Conservation (phyloP, 2,329 filamentous ascomycete species). For the Trichophyton rubrum region DNA sequence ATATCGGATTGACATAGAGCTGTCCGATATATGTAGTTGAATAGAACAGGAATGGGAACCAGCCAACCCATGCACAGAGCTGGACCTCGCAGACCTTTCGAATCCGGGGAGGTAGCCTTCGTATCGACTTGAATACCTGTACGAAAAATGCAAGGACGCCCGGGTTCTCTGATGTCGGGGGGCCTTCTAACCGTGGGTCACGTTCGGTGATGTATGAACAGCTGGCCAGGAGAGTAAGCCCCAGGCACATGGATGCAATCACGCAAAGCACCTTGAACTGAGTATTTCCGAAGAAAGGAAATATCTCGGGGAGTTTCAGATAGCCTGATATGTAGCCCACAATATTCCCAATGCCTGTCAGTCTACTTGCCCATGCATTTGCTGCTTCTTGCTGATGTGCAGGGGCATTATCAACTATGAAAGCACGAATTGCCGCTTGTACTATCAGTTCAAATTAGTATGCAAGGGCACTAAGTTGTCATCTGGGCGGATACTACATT, state of each 20-base stretch:
- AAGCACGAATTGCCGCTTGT: constrained; percentile 80
- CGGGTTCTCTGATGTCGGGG: constrained; percentile 45
- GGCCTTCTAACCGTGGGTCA: constrained; percentile 62
- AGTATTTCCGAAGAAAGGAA: constrained; percentile 71
- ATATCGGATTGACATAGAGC: constrained; percentile 75
- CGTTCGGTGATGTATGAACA: constrained; percentile 59
- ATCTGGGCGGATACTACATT: not conserved
- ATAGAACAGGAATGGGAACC: constrained; percentile 93
- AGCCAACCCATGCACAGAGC: constrained; percentile 83
- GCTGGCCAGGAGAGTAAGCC: constrained; percentile 57
- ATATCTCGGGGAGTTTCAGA: constrained; percentile 57
- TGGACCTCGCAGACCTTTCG: constrained; percentile 69
- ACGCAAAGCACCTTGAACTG: constrained; percentile 90
- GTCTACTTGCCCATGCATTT: constrained; percentile 85
- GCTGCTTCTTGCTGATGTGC: constrained; percentile 86
- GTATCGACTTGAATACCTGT: constrained; percentile 63
- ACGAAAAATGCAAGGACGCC: constrained; percentile 69
- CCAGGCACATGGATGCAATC: constrained; percentile 65
- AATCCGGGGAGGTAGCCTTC: constrained; percentile 68
- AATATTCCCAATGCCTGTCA: constrained; percentile 81
- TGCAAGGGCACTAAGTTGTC: not conserved
- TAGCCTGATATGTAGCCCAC: constrained; percentile 81
- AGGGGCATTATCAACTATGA: constrained; percentile 86
- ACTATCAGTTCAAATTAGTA: constrained; percentile 37
- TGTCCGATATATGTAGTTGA: constrained; percentile 88